Percentiles rank a stretch among this genome's conserved stretches.
These are phyloP conservation scores for Misopates orontium DNA, from an alignment of 257 asterid genomes.

Conservation along the genomic window DNA sequence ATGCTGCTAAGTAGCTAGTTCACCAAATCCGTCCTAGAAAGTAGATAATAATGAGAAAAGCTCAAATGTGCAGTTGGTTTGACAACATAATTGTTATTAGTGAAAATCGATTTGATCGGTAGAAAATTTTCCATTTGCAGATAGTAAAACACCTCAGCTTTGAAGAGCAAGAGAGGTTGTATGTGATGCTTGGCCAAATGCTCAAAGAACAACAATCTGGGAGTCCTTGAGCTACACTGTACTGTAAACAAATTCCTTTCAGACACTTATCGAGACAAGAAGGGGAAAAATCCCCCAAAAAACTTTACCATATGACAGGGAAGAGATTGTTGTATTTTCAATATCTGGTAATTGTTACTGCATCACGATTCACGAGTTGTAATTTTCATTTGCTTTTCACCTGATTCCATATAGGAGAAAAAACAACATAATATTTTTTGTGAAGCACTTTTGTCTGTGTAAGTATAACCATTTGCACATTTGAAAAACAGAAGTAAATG, in stretches of 20 bases:
- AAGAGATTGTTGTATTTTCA: no score
- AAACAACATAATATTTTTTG: background rate
- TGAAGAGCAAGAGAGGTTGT: conserved; percentile 57
- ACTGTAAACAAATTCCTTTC: no score
- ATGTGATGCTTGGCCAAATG: conserved; percentile 54
- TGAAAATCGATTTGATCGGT: no score
- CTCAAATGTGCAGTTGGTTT: background rate
- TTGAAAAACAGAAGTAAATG: background rate
- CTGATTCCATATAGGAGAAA: conserved; percentile 2
- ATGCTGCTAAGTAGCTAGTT: no score
- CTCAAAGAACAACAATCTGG: conserved; percentile 37
- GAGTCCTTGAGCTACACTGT: no score
- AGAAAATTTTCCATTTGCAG: conserved; percentile 34
- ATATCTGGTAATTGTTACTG: background rate
- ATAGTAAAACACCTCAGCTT: conserved; percentile 55
- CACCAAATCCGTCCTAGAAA: no score
- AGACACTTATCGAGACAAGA: no score
- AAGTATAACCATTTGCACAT: background rate
- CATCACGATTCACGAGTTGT: conserved; percentile 18
- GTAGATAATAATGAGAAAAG: background rate
- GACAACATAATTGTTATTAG: no score
- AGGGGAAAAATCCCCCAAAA: no score
- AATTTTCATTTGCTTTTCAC: background rate
- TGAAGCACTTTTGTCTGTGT: background rate
- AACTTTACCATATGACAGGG: no score